Conservation (phyloP, 106 monocot genomes). For the Dioscorea zingiberensis region DNA sequence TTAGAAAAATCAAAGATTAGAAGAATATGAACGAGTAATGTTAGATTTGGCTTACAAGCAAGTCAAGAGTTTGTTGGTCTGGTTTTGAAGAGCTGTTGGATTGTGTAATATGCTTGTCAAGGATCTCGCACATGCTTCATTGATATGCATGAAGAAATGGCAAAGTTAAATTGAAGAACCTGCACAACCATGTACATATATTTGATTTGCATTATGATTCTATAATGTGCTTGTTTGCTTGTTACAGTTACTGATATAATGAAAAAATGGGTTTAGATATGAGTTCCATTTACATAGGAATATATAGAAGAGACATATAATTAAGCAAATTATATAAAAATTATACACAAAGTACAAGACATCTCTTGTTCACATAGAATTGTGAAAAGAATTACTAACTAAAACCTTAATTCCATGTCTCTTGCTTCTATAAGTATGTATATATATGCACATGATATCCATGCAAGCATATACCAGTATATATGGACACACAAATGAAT, state of each 20-base stretch:
- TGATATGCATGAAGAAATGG: background rate
- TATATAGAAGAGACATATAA: too few species aligned
- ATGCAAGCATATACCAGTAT: background rate
- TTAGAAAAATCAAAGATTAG: too few species aligned
- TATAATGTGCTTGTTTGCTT: too few species aligned
- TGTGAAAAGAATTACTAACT: background rate
- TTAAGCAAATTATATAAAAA: background rate
- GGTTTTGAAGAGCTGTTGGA: slow-evolving; percentile 8
- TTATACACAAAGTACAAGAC: background rate
- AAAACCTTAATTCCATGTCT: background rate
- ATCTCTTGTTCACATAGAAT: background rate
- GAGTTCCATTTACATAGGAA: background rate
- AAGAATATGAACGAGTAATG: background rate
- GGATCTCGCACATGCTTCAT: slow-evolving; percentile 29
- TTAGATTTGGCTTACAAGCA: slow-evolving; percentile 19
- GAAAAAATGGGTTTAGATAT: background rate
- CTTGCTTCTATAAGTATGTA: background rate
- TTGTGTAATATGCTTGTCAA: slow-evolving; percentile 15
- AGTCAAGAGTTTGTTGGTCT: slow-evolving; percentile 16
- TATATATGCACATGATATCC: too few species aligned
- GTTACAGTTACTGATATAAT: background rate
- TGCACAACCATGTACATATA: too few species aligned
- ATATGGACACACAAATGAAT: background rate
- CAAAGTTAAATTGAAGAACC: background rate
- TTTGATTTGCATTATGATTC: too few species aligned